Evolutionary conservation across 805 yeast species (phyloP).

Genomic region (Candida pseudoglaebosa): DNA sequence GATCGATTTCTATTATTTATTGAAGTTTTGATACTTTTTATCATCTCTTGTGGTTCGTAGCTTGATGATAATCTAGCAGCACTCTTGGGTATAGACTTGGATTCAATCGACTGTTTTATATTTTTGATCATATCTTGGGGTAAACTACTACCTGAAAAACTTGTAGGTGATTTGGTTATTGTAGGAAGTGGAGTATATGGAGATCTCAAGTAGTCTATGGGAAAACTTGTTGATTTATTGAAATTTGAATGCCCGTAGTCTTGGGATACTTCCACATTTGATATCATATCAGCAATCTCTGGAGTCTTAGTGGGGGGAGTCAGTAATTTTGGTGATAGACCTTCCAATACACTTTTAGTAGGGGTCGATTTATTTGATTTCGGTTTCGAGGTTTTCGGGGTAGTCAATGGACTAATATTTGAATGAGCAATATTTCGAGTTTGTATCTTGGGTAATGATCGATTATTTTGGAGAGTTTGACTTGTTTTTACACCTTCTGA

Average conservation of each 20-base stretch:
- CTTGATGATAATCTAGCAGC: constrained; percentile 13
- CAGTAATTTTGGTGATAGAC: neutral
- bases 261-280: neutral
- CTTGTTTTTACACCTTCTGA: neutral
- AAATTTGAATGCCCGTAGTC: neutral
- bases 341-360: neutral
- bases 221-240: neutral
- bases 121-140: constrained; percentile 24
- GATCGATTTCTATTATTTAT: constrained; percentile 25
- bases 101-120: constrained; percentile 23
- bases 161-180: neutral
- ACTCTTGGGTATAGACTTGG: constrained; percentile 11
- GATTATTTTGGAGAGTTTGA: neutral
- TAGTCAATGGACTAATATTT: neutral
- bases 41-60: constrained; percentile 28
- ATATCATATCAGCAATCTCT: neutral
- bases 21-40: constrained; percentile 24
- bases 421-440: neutral
- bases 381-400: neutral
- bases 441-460: neutral
- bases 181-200: neutral
- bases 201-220: neutral
- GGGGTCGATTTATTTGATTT: neutral
- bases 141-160: constrained; percentile 1
- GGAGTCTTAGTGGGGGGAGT: neutral